Evolutionary conservation across 495 filamentous ascomycete genomes (phyloP).

Genomic region (Hapsidospora chrysogenum): DNA sequence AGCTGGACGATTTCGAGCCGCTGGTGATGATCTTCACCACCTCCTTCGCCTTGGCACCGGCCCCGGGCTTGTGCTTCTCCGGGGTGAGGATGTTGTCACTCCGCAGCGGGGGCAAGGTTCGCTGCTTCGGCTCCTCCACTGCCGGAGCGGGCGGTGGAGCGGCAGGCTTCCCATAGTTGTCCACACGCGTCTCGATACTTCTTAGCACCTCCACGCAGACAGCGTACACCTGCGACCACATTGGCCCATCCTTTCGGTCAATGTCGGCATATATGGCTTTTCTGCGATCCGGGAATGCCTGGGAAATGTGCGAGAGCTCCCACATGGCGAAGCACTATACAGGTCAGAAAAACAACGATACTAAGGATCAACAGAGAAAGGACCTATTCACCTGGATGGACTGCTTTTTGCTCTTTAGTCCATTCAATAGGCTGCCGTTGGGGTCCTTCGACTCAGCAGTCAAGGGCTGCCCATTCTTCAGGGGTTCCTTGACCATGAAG

Average conservation of each 20-base stretch:
- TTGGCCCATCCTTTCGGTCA: slow-evolving; percentile 59
- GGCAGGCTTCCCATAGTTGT: slow-evolving; percentile 35
- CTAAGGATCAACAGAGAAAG: background rate
- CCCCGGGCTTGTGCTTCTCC: slow-evolving; percentile 16
- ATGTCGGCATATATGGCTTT: slow-evolving; percentile 79
- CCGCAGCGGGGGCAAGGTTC: slow-evolving; percentile 32
- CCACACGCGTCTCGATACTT: slow-evolving; percentile 46
- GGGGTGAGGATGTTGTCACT: slow-evolving; percentile 38
- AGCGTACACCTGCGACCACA: slow-evolving; percentile 63
- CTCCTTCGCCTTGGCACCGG: background rate
- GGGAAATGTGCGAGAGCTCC: slow-evolving; percentile 69
- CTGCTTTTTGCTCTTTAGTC: slow-evolving; percentile 58
- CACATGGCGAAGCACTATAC: slow-evolving; percentile 66
- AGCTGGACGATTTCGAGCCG: slow-evolving; percentile 39
- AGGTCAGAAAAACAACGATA: background rate
- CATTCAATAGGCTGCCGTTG: slow-evolving; percentile 75
- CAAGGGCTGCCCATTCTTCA: slow-evolving; percentile 71
- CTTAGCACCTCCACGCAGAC: slow-evolving; percentile 51
- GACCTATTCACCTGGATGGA: slow-evolving; percentile 32
- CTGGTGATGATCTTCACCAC: slow-evolving; percentile 22
- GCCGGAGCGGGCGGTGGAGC: slow-evolving; percentile 12
- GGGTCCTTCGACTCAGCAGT: slow-evolving; percentile 75
- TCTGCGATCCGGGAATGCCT: slow-evolving; percentile 52
- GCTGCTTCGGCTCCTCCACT: slow-evolving; percentile 8
- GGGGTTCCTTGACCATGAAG: slow-evolving; percentile 61